Base-by-base conservation (phyloP, 1,139 yeast species). In the Blastobotrys petasosporus region DNA sequence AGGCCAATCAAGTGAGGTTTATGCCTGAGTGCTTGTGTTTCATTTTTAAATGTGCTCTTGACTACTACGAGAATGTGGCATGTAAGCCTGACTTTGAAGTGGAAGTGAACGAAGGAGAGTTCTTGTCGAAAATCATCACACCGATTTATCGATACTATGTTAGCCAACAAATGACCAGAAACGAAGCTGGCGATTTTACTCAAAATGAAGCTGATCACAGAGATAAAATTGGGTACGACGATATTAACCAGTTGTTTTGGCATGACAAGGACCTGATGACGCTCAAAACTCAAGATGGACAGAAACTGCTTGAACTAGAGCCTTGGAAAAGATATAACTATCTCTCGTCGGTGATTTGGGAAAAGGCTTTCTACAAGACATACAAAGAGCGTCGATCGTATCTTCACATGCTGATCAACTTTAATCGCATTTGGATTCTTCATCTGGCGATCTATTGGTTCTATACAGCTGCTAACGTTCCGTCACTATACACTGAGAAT, bases 21-120 rank as follows among this genome's bases (percentile, higher is more conserved):
- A 78, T 86, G 75, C 95, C 96, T 0, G 96, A 87, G 58, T 85
- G 94, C 58, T 61, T 87, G 15, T 85, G 92, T 49, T 87, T 86
- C 56, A 75, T 87, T 15, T 85, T 76, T 65, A 84, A 85, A 56
- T 82, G 94, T 55, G 84, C 92, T 37, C 73, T 76, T 46, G 95
- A 86, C 58, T 75, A 75, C 54, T 83, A 79, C 60, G 71, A 71
- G 51, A 71, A 79, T 0, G 54, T 13, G 13, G 15, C 20, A 7
- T 12, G 11, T 16, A 13, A 32, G 11, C 10, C 13, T 15, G n/a
- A 23, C 8, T 15, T 20, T 25, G 23, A 17, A 7, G 7, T 25
- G 2, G 44, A 45, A 16, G 46, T 42, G 5, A 37, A 42, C 4
- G 57, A 54, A 7, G 51, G 54, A n/a, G 62, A 65, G 23, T 87